A percentile compares a stretch with the other conserved stretches of the same genome.
These are phyloP conservation scores for Yamadazyma conglobata DNA, from an alignment of 1,139 yeast species.

Conservation along the genomic window DNA sequence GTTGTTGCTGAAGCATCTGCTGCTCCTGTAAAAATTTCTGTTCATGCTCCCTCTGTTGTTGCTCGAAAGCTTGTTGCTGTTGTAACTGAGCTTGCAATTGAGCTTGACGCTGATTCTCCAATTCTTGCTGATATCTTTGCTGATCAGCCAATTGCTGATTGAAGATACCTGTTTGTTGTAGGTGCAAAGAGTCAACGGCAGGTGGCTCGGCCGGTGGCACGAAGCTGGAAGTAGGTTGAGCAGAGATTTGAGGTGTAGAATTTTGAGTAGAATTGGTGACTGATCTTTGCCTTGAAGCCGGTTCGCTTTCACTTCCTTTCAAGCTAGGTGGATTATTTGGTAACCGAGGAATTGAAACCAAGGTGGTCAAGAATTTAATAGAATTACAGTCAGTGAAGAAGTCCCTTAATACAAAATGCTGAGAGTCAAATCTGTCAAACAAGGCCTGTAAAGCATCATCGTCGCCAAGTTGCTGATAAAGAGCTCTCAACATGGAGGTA, in stretches of 20 bases:
- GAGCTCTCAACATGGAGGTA: slow-evolving; percentile 87
- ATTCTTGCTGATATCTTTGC: slow-evolving; percentile 62
- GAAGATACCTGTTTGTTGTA: slow-evolving; percentile 49
- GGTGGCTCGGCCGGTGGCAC: slow-evolving; percentile 34
- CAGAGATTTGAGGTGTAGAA: slow-evolving; percentile 27
- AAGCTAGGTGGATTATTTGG: slow-evolving; percentile 69
- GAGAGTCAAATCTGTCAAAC: slow-evolving; percentile 69
- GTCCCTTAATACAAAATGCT: slow-evolving; percentile 75
- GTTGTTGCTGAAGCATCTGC: slow-evolving; percentile 63
- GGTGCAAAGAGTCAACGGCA: slow-evolving; percentile 38
- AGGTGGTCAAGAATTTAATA: slow-evolving; percentile 74
- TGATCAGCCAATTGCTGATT: slow-evolving; percentile 60
- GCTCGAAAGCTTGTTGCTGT: slow-evolving; percentile 63
- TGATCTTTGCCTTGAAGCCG: slow-evolving; percentile 39
- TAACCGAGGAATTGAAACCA: slow-evolving; percentile 83
- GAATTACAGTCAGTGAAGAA: slow-evolving; percentile 91
- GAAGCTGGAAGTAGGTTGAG: slow-evolving; percentile 33
- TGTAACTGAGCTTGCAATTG: slow-evolving; percentile 49
- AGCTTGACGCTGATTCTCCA: slow-evolving; percentile 43
- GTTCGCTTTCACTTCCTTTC: slow-evolving; percentile 45
- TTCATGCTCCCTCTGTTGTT: slow-evolving; percentile 70
- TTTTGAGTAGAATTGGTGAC: slow-evolving; percentile 15
- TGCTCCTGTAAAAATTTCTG: slow-evolving; percentile 46
- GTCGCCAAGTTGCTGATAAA: slow-evolving; percentile 73
- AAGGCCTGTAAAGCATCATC: slow-evolving; percentile 78